phyloP scores from a whole-genome alignment of 1,284 basidiomycete species.

The Austroboletus olivaceoglutinosus region DNA sequence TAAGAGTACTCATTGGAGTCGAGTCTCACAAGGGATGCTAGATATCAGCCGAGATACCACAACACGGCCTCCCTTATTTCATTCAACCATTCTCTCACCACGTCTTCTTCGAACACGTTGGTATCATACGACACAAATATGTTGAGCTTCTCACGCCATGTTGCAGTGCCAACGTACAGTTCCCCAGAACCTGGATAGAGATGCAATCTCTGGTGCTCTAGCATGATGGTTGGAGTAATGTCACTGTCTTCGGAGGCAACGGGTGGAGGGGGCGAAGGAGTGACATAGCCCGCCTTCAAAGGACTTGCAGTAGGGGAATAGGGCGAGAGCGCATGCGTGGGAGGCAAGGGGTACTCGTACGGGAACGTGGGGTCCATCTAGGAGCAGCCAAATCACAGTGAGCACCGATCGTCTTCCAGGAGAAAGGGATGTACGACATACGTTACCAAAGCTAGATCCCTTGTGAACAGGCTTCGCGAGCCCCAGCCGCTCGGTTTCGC shows the following conservation, averaged over 20 bases:
- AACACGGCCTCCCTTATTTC: slow-evolving; percentile 39
- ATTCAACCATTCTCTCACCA: slow-evolving; percentile 43
- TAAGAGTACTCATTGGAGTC: too few species aligned
- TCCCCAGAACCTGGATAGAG: slow-evolving; percentile 47
- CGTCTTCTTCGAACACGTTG: slow-evolving; percentile 40
- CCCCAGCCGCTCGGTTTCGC: too few species aligned
- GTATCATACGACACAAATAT: slow-evolving; percentile 40
- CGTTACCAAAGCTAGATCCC: not conserved
- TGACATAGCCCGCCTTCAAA: not conserved
- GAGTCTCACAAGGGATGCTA: too few species aligned
- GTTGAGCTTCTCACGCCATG: slow-evolving; percentile 18
- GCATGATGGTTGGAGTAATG: not conserved
- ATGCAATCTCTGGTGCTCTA: slow-evolving; percentile 16
- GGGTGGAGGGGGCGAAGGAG: not conserved
- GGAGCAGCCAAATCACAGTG: not conserved
- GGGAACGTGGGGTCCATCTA: not conserved
- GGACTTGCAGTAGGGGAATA: not conserved
- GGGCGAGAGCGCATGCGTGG: not conserved
- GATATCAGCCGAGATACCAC: slow-evolving; percentile 36
- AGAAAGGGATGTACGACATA: not conserved
- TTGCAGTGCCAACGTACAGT: slow-evolving; percentile 45
- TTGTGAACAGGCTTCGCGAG: not conserved
- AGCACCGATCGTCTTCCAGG: too few species aligned
- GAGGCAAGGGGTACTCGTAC: not conserved
- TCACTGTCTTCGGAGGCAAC: not conserved